Percentiles rank a stretch among this genome's conserved stretches.
These are phyloP conservation scores for Letharia columbiana DNA, from an alignment of 495 filamentous ascomycete genomes.

Conservation along the genomic window DNA sequence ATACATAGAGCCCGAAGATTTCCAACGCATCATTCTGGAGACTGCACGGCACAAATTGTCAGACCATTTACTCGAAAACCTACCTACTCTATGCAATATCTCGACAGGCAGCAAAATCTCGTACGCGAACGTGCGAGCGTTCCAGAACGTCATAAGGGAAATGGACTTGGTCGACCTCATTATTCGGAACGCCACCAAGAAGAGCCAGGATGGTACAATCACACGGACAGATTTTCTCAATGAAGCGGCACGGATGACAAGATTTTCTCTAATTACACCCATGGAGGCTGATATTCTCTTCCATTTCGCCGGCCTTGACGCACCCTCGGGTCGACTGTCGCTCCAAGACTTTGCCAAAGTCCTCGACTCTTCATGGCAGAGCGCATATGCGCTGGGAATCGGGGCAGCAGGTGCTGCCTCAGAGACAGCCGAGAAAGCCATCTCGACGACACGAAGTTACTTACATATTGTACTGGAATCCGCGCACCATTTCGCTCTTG, in stretches of 20 bases:
- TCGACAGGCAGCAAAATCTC: constrained; percentile 86
- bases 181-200: constrained; percentile 72
- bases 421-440: constrained; percentile 41
- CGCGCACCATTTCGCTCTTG: constrained; percentile 79
- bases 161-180: constrained; percentile 97
- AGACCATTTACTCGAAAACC: constrained; percentile 88
- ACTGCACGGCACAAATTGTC: constrained; percentile 95
- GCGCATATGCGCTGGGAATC: constrained; percentile 39
- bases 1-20: constrained; percentile 94
- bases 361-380: constrained; percentile 83
- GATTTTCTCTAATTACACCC: constrained; percentile 90
- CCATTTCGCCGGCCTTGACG: constrained; percentile 91
- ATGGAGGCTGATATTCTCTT: constrained; percentile 99
- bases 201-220: constrained; percentile 84
- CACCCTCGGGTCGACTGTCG: constrained; percentile 74
- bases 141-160: constrained; percentile 92
- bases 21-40: constrained; percentile 89
- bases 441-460: constrained; percentile 41
- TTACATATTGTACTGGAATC: constrained; percentile 63
- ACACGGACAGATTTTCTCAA: constrained; percentile 90
- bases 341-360: constrained; percentile 87
- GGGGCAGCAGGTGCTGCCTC: constrained; percentile 35
- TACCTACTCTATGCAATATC: constrained; percentile 92
- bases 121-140: constrained; percentile 93
- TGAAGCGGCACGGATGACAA: constrained; percentile 79